phyloP scores from a whole-genome alignment of 768 basidiomycete species.

The Naganishia antarctica region DNA sequence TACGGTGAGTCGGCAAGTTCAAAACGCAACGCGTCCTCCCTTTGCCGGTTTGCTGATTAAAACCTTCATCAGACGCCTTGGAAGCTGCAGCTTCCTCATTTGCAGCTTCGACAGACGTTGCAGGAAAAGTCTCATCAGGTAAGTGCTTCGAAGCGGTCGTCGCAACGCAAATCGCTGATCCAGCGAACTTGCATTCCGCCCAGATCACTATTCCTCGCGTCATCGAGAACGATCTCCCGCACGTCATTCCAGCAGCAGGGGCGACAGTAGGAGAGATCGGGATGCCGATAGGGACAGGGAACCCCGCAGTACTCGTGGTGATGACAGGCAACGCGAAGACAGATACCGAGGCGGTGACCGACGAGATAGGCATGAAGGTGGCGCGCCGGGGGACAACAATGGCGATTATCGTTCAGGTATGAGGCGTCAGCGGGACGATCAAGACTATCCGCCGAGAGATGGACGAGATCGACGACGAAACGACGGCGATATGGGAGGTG shows the following conservation, averaged over 20 bases:
- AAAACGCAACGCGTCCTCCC: background rate
- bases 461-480: slow-evolving; percentile 22
- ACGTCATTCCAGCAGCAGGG: slow-evolving; percentile 7
- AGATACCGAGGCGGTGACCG: slow-evolving; percentile 22
- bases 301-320: slow-evolving; percentile 9
- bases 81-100: slow-evolving; percentile 45
- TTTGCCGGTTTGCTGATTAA: background rate
- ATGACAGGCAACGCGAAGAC: slow-evolving; percentile 4
- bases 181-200: too few relatives aligned
- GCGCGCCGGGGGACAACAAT: background rate
- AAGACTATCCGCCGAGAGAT: slow-evolving; percentile 21
- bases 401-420: background rate
- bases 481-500: background rate
- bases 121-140: slow-evolving; percentile 11
- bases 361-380: slow-evolving; percentile 16
- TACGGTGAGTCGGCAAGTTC: slow-evolving; percentile 21
- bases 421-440: slow-evolving; percentile 20
- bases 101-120: slow-evolving; percentile 30
- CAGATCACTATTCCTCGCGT: slow-evolving; percentile 27
- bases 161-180: background rate
- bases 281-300: slow-evolving; percentile 25
- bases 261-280: slow-evolving; percentile 28
- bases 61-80: slow-evolving; percentile 40
- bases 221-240: slow-evolving; percentile 27
- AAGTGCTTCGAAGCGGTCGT: background rate